Evolutionary conservation across 2,329 filamentous ascomycete species (phyloP).

Genomic region (Phialocephala sp.): DNA sequence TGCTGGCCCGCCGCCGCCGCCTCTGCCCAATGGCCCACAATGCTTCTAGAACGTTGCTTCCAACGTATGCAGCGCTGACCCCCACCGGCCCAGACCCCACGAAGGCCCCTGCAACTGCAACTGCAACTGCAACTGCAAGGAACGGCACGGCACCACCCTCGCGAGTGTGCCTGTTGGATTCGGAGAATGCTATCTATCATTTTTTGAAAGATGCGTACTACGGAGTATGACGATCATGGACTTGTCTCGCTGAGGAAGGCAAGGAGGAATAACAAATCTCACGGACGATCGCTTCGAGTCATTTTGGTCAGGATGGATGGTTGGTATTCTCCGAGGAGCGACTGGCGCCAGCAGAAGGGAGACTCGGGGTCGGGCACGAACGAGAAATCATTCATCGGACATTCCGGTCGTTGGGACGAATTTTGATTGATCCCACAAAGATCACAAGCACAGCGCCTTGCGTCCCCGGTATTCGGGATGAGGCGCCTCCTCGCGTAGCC

Average conservation of each 20-base stretch:
- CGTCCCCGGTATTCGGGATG: constrained; percentile 5
- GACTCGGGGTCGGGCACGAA: neutral
- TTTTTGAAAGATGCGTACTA: neutral
- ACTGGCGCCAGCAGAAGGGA: neutral
- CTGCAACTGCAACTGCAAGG: constrained; percentile 9
- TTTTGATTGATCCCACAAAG: neutral
- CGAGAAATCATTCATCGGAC: neutral
- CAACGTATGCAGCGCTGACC: constrained; percentile 1
- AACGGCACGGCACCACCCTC: constrained; percentile 3
- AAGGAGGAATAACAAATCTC: neutral
- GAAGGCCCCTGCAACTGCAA: too few relatives aligned
- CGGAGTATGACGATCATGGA: neutral
- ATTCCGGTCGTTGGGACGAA: neutral
- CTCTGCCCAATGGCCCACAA: constrained; percentile 5
- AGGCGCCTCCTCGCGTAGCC: constrained; percentile 8
- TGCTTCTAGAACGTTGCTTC: constrained; percentile 10
- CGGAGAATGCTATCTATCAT: constrained; percentile 8
- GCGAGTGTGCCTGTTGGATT: constrained; percentile 2
- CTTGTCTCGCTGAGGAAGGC: constrained; percentile 2
- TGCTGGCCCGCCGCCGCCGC: neutral
- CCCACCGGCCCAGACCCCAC: constrained; percentile 7
- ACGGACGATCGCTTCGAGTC: constrained; percentile 1
- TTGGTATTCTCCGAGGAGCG: neutral
- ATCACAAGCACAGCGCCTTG: neutral
- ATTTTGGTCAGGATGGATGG: neutral